Percentiles rank a stretch among this genome's conserved stretches.
phyloP scores from a whole-genome alignment of 1,139 yeast species.

The Saccharomycopsis crataegensis region DNA sequence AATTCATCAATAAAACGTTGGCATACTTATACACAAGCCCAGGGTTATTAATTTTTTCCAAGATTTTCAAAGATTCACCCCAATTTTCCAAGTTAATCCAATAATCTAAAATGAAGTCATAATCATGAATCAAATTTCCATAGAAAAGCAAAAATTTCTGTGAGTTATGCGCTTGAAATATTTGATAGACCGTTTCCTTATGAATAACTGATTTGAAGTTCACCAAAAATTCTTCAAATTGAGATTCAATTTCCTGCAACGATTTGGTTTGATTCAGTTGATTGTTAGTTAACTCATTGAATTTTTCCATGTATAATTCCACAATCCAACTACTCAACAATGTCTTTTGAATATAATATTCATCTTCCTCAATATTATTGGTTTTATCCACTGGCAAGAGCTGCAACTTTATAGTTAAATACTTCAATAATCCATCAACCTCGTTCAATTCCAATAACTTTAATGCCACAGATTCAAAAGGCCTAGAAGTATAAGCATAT shows the following conservation, averaged over 20 bases:
- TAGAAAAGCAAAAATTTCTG: constrained; percentile 55
- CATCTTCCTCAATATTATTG: constrained; percentile 11
- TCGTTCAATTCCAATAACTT: constrained; percentile 44
- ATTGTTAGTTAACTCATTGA: constrained; percentile 41
- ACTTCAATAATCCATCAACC: constrained; percentile 44
- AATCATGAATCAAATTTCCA: constrained; percentile 65
- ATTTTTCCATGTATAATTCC: constrained; percentile 50
- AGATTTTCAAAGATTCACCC: constrained; percentile 58
- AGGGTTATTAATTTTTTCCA: constrained; percentile 44
- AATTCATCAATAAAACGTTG: constrained; percentile 57
- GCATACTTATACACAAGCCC: constrained; percentile 58
- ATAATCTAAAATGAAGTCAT: constrained; percentile 58
- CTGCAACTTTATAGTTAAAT: constrained; percentile 47
- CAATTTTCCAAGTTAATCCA: constrained; percentile 67
- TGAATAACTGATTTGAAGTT: constrained; percentile 47
- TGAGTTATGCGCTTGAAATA: constrained; percentile 60
- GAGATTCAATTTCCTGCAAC: constrained; percentile 22
- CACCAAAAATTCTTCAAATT: constrained; percentile 47
- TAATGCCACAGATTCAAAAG: constrained; percentile 67
- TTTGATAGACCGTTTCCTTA: constrained; percentile 60
- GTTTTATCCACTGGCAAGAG: neutral
- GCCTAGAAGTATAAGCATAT: constrained; percentile 57
- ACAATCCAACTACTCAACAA: constrained; percentile 80
- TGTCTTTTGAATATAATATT: constrained; percentile 44
- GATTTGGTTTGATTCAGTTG: constrained; percentile 21